phyloP scores from a whole-genome alignment of 2,329 filamentous ascomycete genomes.

The Penicillium sp. region DNA sequence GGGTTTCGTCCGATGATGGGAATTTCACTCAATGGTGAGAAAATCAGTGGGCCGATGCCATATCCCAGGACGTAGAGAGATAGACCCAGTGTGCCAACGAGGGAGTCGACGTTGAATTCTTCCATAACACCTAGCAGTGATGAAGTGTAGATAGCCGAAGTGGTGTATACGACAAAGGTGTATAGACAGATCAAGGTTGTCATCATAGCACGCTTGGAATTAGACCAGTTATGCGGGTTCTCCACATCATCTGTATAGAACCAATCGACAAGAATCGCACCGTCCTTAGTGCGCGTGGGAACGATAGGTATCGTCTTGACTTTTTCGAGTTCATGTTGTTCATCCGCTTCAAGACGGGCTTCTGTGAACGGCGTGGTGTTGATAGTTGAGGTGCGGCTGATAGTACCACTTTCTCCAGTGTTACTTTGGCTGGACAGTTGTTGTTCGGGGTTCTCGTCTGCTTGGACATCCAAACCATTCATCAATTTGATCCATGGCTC shows the following conservation, averaged over 20 bases:
- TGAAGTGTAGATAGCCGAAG: conserved; percentile 38
- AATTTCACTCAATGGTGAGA: conserved; percentile 69
- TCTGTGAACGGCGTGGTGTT: conserved; percentile 12
- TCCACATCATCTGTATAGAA: conserved; percentile 33
- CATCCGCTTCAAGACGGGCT: conserved; percentile 36
- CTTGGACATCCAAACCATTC: conserved; percentile 6
- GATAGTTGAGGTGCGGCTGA: conserved; percentile 19
- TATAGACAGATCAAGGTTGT: conserved; percentile 34
- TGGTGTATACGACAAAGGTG: conserved; percentile 44
- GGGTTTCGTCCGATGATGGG: conserved; percentile 69
- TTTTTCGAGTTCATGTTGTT: conserved; percentile 29
- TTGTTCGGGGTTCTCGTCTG: not conserved
- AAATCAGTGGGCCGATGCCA: conserved; percentile 67
- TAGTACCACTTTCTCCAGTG: not conserved
- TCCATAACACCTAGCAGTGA: conserved; percentile 30
- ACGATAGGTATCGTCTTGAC: conserved; percentile 36
- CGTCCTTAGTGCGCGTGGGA: conserved; percentile 39
- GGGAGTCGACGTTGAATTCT: conserved; percentile 33
- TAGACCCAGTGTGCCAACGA: conserved; percentile 36
- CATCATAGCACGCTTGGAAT: conserved; percentile 31
- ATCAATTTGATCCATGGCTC: conserved; percentile 27
- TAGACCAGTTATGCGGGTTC: conserved; percentile 40
- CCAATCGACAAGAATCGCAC: conserved; percentile 42
- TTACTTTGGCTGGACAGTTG: not conserved
- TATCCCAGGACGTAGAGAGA: conserved; percentile 45